Percentiles rank a stretch among this genome's conserved stretches.
Conservation (phyloP, 495 filamentous ascomycete species). For the Penicillium antarcticum region DNA sequence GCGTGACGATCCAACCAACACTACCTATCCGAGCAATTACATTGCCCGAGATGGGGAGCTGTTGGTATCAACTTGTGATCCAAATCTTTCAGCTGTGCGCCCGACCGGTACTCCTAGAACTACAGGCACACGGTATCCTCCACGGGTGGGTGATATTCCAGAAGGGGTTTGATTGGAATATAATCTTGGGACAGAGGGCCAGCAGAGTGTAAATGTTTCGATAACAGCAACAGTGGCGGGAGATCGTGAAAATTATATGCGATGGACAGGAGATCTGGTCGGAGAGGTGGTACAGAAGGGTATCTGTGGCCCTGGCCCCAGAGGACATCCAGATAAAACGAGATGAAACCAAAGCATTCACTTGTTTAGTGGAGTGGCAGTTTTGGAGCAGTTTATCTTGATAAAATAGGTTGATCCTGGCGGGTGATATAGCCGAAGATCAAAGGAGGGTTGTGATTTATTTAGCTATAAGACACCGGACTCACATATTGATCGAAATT, state of each 20-base stretch:
- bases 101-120: conserved; percentile 10
- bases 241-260: conserved; percentile 19
- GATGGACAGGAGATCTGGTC: conserved; percentile 24
- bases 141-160: conserved; percentile 12
- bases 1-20: conserved; percentile 11
- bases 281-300: conserved; percentile 14
- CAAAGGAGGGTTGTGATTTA: too few species aligned
- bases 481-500: too few species aligned
- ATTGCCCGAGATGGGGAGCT: conserved; percentile 23
- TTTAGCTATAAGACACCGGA: too few species aligned
- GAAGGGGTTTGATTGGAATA: conserved; percentile 18
- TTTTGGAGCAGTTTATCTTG: conserved; percentile 25
- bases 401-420: conserved; percentile 2
- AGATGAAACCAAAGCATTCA: neutral
- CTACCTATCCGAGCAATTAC: conserved; percentile 29
- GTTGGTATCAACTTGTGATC: conserved; percentile 16
- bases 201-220: conserved; percentile 20
- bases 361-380: conserved; percentile 10
- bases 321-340: too few species aligned
- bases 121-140: conserved; percentile 19
- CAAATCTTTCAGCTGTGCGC: conserved; percentile 8
- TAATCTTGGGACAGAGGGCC: conserved; percentile 1
- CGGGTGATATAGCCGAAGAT: neutral
- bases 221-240: conserved; percentile 8
- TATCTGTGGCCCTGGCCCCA: neutral